Conservation (phyloP, 108 stramenopile species). For the Mediolabrus comicus region DNA sequence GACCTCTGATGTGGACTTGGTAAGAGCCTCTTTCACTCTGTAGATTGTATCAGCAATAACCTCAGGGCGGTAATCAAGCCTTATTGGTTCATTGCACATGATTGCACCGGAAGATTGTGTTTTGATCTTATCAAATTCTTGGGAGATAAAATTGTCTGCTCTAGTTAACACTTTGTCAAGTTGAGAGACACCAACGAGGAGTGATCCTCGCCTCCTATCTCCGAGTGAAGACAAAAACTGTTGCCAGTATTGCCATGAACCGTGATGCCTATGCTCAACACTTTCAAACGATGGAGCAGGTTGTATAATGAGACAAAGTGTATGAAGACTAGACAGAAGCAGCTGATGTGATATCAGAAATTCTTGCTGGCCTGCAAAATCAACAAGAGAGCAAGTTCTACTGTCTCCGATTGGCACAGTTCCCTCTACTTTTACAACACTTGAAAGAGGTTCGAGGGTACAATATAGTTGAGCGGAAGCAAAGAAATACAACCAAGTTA, state of each 20-base stretch:
- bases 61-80: constrained; percentile 17
- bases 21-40: constrained; percentile 4
- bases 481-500: too few species aligned
- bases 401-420: neutral
- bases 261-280: constrained; percentile 4
- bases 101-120: constrained; percentile 6
- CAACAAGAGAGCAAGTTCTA: constrained; percentile 12
- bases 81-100: constrained; percentile 1
- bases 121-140: constrained; percentile 4
- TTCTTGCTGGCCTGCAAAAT: constrained; percentile 16
- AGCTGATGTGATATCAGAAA: constrained; percentile 24
- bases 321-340: constrained; percentile 6
- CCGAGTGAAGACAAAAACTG: constrained; percentile 13
- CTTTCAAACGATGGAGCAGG: constrained; percentile 11
- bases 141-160: neutral
- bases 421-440: constrained; percentile 12
- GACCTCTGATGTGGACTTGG: constrained; percentile 1
- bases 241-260: constrained; percentile 15
- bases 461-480: too few species aligned
- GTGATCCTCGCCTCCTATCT: constrained; percentile 12
- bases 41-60: constrained; percentile 4
- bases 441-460: too few species aligned
- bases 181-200: constrained; percentile 15
- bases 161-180: constrained; percentile 3
- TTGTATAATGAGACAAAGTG: constrained; percentile 24